phyloP scores from a whole-genome alignment of 2,329 filamentous ascomycete genomes.

The Capronia epimyces region DNA sequence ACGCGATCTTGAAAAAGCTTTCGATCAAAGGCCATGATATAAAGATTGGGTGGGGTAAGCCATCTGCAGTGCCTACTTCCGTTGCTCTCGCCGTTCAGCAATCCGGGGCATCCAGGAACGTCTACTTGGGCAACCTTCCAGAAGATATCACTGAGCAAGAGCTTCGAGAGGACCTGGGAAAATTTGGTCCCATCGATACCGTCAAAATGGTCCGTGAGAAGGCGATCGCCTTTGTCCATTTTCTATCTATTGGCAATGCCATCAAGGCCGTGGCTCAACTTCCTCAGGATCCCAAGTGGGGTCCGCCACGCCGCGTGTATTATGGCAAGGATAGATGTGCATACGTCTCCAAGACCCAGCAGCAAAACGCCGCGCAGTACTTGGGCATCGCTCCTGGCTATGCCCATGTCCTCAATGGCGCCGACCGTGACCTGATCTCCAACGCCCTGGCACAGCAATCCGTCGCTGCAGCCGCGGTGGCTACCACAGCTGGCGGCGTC shows the following conservation, averaged over 20 bases:
- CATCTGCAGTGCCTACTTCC: conserved; percentile 93
- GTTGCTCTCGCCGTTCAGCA: conserved; percentile 97
- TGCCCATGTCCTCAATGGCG: conserved; percentile 90
- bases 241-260: conserved; percentile 92
- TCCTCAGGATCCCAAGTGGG: conserved; percentile 95
- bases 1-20: conserved; percentile 99
- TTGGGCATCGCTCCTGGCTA: conserved; percentile 95
- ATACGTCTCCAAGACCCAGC: conserved; percentile 98
- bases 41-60: conserved; percentile 99
- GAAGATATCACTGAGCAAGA: conserved; percentile 90
- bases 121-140: conserved; percentile 88
- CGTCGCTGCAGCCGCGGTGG: conserved; percentile 90
- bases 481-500: conserved; percentile 91
- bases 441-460: conserved; percentile 96
- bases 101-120: conserved; percentile 91
- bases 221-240: conserved; percentile 95
- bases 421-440: conserved; percentile 93
- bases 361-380: conserved; percentile 98
- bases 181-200: conserved; percentile 94
- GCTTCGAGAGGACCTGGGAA: conserved; percentile 85
- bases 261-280: conserved; percentile 97
- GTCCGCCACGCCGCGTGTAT: conserved; percentile 89
- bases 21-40: conserved; percentile 98
- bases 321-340: conserved; percentile 98
- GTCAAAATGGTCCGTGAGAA: conserved; percentile 98